These are phyloP conservation scores for Ceratobasidium papillatum DNA, from an alignment of 1,284 basidiomycete species.

Conservation along the genomic window DNA sequence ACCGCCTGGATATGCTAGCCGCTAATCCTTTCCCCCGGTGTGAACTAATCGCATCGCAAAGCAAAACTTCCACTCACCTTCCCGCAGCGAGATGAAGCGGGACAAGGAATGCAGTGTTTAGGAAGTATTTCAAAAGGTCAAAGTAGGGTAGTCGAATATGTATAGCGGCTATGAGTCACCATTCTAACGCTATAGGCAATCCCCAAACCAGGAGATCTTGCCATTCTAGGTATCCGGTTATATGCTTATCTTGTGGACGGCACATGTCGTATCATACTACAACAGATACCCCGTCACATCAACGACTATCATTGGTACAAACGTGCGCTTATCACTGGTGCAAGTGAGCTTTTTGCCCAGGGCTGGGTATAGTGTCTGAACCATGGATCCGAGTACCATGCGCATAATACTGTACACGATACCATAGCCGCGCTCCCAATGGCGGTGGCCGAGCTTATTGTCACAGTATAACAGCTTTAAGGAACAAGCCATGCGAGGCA, in stretches of 20 bases:
- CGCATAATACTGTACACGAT: neutral
- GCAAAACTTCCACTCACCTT: neutral
- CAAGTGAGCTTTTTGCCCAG: neutral
- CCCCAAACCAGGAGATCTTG: neutral
- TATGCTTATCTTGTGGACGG: no score
- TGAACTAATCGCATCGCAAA: neutral
- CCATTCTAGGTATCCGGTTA: neutral
- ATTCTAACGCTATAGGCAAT: neutral
- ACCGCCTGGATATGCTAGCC: neutral
- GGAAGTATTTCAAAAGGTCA: neutral
- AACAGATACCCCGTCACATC: neutral
- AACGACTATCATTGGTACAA: neutral
- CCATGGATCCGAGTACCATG: neutral
- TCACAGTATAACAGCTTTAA: no score
- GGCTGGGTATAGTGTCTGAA: neutral
- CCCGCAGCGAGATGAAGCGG: neutral
- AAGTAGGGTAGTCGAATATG: neutral
- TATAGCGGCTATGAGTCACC: neutral
- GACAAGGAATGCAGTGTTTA: neutral
- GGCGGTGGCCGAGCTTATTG: no score
- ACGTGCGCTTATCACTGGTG: neutral
- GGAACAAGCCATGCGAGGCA: neutral
- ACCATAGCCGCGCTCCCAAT: neutral
- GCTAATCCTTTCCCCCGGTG: neutral
- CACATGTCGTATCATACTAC: neutral